Evolutionary conservation across 495 filamentous ascomycete genomes (phyloP).

Genomic region (Collariella sp.): DNA sequence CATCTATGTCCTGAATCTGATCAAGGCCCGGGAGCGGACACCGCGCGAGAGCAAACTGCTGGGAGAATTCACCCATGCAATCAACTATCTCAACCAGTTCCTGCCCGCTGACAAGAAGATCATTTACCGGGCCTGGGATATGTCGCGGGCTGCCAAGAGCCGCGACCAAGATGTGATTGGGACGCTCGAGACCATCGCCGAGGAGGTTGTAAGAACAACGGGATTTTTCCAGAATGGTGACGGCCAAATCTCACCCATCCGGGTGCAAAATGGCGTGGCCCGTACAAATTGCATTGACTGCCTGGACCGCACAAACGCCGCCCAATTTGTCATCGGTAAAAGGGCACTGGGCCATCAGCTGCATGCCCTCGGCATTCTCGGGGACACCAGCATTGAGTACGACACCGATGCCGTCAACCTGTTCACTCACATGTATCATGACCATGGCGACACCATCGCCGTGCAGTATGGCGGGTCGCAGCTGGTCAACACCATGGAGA

Average conservation of each 20-base stretch:
- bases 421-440: constrained; percentile 95
- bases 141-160: constrained; percentile 90
- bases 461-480: constrained; percentile 97
- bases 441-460: constrained; percentile 94
- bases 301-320: constrained; percentile 90
- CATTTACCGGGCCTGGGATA: constrained; percentile 91
- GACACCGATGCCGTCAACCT: constrained; percentile 93
- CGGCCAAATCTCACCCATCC: constrained; percentile 50
- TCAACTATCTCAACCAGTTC: constrained; percentile 92
- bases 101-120: constrained; percentile 77
- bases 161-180: constrained; percentile 95
- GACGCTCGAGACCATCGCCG: constrained; percentile 79
- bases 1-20: constrained; percentile 84
- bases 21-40: constrained; percentile 84
- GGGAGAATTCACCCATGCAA: constrained; percentile 76
- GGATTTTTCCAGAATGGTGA: constrained; percentile 93
- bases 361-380: constrained; percentile 83
- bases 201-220: constrained; percentile 72
- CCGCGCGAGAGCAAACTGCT: constrained; percentile 88
- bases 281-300: constrained; percentile 98
- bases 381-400: constrained; percentile 71
- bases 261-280: constrained; percentile 84
- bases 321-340: constrained; percentile 98
- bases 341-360: constrained; percentile 85
- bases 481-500: constrained; percentile 97